These are phyloP conservation scores for Pterulicium gracile DNA, from an alignment of 1,284 basidiomycete species.

Conservation along the genomic window DNA sequence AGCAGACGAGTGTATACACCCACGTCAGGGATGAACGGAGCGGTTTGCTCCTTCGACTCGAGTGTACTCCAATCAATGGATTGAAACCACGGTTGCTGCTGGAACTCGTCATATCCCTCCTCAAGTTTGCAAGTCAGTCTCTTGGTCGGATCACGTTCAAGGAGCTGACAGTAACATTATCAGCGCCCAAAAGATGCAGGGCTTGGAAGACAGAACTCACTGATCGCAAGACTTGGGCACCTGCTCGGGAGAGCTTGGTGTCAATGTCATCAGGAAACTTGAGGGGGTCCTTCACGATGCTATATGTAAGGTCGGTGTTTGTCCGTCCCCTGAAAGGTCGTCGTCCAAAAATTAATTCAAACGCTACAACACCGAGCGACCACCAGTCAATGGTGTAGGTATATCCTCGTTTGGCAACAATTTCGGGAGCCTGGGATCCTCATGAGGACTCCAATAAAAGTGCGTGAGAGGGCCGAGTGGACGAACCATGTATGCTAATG, in stretches of 20 bases:
- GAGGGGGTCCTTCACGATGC: constrained; percentile 70
- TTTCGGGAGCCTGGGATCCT: constrained; percentile 57
- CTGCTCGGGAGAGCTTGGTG: constrained; percentile 54
- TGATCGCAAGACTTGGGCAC: constrained; percentile 56
- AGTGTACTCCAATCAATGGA: constrained; percentile 81
- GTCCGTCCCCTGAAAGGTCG: constrained; percentile 89
- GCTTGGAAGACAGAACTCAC: constrained; percentile 28
- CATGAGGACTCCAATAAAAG: background rate
- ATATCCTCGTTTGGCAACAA: constrained; percentile 76
- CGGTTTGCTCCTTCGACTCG: constrained; percentile 67
- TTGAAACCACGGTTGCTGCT: constrained; percentile 80
- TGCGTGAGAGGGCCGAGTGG: constrained; percentile 31
- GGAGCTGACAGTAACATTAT: constrained; percentile 38
- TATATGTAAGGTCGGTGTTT: constrained; percentile 82
- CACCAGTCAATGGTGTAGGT: constrained; percentile 93
- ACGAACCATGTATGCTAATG: constrained; percentile 99
- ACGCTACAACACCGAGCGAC: constrained; percentile 89
- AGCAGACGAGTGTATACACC: constrained; percentile 19
- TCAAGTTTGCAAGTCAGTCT: constrained; percentile 76
- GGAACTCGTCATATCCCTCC: constrained; percentile 72
- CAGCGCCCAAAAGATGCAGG: constrained; percentile 6
- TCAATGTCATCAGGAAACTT: constrained; percentile 74
- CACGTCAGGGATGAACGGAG: constrained; percentile 92
- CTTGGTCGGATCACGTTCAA: constrained; percentile 78
- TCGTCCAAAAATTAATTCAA: constrained; percentile 88